Percentiles rank a stretch among this genome's conserved stretches.
Conservation (phyloP, 2,329 filamentous ascomycete genomes). For the Ambrosiella xylebori region DNA sequence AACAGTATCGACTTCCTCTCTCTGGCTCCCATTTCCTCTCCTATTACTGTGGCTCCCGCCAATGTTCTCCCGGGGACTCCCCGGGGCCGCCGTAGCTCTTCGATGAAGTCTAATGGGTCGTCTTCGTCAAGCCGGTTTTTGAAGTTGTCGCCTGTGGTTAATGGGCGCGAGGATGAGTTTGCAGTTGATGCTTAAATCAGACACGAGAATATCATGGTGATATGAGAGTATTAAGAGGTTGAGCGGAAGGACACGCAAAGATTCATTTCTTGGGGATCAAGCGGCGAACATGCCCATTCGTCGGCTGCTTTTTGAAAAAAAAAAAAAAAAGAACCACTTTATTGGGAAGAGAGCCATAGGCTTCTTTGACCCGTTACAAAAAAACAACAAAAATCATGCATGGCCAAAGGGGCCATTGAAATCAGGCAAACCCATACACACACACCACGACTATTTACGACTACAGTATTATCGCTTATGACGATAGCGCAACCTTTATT, state of each 20-base stretch:
- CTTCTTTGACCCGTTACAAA: not conserved
- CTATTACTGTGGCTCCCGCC: slow-evolving; percentile 5
- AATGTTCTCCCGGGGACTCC: slow-evolving; percentile 17
- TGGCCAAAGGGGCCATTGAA: not conserved
- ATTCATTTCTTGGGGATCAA: slow-evolving; percentile 1
- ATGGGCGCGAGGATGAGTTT: slow-evolving; percentile 40
- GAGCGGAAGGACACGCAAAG: not conserved
- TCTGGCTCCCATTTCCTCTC: slow-evolving; percentile 8
- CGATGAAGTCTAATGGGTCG: slow-evolving; percentile 29
- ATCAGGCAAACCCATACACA: not conserved
- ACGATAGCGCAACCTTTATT: not conserved
- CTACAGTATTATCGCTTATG: not conserved
- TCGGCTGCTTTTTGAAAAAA: not conserved
- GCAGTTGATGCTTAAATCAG: slow-evolving; percentile 17
- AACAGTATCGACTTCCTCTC: slow-evolving; percentile 15
- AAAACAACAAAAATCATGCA: not conserved
- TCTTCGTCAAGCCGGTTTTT: slow-evolving; percentile 19
- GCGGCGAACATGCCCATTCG: slow-evolving; percentile 10
- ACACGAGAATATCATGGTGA: no score
- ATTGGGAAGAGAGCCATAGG: not conserved
- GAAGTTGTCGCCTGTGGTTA: slow-evolving; percentile 48
- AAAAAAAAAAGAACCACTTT: not conserved
- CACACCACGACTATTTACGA: not conserved
- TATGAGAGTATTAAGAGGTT: not conserved
- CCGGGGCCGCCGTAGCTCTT: slow-evolving; percentile 33